Conservation (phyloP, 257 asterid genomes). For the Primulina eburnea region DNA sequence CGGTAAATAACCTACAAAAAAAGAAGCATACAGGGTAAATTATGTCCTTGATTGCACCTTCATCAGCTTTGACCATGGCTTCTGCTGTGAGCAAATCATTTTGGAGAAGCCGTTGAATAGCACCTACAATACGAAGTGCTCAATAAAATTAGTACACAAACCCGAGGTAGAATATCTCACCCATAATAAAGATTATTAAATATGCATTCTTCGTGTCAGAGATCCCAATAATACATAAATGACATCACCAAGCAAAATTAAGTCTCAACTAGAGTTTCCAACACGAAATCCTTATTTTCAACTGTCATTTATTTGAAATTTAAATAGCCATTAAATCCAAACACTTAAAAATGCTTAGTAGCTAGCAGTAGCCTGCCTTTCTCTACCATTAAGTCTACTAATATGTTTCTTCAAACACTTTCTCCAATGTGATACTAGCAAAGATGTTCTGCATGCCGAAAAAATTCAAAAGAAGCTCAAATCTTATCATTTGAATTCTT, state of each 20-base stretch:
- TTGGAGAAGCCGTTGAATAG: conserved; percentile 80
- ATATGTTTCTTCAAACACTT: neutral
- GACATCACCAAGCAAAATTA: neutral
- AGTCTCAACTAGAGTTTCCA: neutral
- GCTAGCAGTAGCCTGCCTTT: neutral
- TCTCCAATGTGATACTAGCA: neutral
- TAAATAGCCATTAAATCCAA: neutral
- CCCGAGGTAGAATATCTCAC: conserved; percentile 10
- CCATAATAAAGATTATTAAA: neutral
- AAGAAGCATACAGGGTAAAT: conserved; percentile 71
- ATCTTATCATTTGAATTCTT: neutral
- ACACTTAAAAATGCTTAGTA: neutral
- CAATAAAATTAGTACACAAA: neutral
- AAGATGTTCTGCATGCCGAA: neutral
- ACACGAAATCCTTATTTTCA: too few relatives aligned
- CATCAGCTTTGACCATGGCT: conserved; percentile 65
- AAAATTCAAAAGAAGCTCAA: neutral
- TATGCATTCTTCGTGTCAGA: neutral
- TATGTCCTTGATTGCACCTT: conserved; percentile 61
- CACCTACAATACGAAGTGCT: conserved; percentile 53
- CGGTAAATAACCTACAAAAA: neutral
- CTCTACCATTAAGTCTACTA: neutral
- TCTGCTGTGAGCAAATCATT: conserved; percentile 75
- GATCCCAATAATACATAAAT: neutral
- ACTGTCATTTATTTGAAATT: neutral